These are phyloP conservation scores for Setomelanomma holmii DNA, from an alignment of 2,329 filamentous ascomycete genomes.

Conservation along the genomic window DNA sequence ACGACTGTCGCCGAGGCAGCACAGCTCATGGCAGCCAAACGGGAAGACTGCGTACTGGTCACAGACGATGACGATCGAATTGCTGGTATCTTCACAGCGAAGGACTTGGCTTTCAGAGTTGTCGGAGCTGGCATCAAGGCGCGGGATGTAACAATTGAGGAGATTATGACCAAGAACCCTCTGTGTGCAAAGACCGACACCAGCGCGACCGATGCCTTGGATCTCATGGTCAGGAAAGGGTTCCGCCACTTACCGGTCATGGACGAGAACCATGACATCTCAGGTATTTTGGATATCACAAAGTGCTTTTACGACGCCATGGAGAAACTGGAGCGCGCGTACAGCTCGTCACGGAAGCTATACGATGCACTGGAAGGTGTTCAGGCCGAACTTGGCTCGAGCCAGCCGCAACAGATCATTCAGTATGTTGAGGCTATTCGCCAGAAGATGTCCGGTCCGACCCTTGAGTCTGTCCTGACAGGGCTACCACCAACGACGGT, in stretches of 20 bases:
- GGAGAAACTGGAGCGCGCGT: conserved; percentile 98
- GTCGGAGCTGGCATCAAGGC: conserved; percentile 91
- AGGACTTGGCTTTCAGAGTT: conserved; percentile 96
- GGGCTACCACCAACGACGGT: conserved; percentile 93
- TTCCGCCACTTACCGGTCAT: conserved; percentile 98
- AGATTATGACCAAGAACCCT: conserved; percentile 99
- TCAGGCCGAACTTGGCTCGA: conserved; percentile 93
- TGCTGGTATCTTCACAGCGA: conserved; percentile 97
- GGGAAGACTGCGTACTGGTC: conserved; percentile 96
- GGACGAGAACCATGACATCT: conserved; percentile 99
- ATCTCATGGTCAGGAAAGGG: conserved; percentile 97
- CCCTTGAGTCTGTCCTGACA: conserved; percentile 90
- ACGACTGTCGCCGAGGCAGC: conserved; percentile 96
- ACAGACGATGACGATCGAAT: conserved; percentile 98
- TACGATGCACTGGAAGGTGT: conserved; percentile 98
- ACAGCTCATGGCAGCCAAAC: conserved; percentile 98
- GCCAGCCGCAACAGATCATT: conserved; percentile 97
- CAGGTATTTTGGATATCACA: conserved; percentile 96
- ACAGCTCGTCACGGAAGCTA: conserved; percentile 95
- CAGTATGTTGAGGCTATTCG: conserved; percentile 97
- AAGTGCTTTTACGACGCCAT: conserved; percentile 99
- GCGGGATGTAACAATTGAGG: conserved; percentile 87
- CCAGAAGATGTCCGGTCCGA: conserved; percentile 96
- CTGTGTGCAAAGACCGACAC: conserved; percentile 97
- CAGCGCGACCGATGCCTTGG: conserved; percentile 94